These are phyloP conservation scores for Fulvia fulva DNA, from an alignment of 2,329 filamentous ascomycete genomes.

Conservation along the genomic window DNA sequence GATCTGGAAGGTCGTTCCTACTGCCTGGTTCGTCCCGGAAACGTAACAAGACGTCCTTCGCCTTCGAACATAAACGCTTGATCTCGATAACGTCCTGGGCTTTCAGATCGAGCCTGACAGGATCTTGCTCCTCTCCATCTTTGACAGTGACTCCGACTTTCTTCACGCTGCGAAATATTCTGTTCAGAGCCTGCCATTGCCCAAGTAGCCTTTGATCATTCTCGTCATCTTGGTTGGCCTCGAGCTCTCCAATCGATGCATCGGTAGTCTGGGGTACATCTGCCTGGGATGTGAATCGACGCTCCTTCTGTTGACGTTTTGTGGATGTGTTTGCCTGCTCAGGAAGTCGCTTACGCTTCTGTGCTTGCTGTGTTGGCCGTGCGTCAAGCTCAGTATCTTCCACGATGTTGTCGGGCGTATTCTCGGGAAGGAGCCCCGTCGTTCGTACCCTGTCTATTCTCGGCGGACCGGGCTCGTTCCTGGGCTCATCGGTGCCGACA, in stretches of 20 bases:
- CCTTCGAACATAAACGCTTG: neutral
- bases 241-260: neutral
- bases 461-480: neutral
- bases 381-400: neutral
- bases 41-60: neutral
- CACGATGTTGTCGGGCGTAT: neutral
- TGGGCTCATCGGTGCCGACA: neutral
- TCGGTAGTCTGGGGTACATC: neutral
- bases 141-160: neutral
- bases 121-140: neutral
- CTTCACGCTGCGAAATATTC: neutral
- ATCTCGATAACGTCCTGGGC: neutral
- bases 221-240: neutral
- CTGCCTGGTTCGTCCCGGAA: slow-evolving; percentile 1
- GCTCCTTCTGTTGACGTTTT: neutral
- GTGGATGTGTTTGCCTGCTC: neutral
- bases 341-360: neutral
- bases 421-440: neutral
- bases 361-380: neutral
- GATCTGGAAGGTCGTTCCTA: slow-evolving; percentile 4
- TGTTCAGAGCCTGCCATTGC: neutral
- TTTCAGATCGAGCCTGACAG: neutral
- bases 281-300: neutral
- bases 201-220: neutral
- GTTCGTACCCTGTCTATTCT: neutral